A percentile compares a stretch with the other conserved stretches of the same genome.
phyloP scores from a whole-genome alignment of 179 eudicot species.

The Actinidia arguta region DNA sequence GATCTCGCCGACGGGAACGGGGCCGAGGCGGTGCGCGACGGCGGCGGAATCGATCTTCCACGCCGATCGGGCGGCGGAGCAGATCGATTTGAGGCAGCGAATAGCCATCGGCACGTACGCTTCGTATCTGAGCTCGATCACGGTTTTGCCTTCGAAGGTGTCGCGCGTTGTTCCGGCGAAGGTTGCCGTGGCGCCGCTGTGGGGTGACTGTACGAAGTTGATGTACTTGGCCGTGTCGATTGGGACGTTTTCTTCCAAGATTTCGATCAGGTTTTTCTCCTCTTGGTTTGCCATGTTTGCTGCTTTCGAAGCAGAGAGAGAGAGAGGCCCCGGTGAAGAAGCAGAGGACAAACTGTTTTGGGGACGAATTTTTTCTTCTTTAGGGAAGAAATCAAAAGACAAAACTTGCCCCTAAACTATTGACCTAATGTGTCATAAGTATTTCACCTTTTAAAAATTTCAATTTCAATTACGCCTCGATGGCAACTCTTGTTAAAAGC shows the following conservation, averaged over 20 bases:
- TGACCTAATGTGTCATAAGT: too few relatives aligned
- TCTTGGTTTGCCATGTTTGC: constrained; percentile 51
- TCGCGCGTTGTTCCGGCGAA: constrained; percentile 58
- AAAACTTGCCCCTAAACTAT: too few relatives aligned
- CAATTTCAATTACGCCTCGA: too few relatives aligned
- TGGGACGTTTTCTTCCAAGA: constrained; percentile 60
- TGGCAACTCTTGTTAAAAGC: too few relatives aligned
- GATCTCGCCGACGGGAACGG: constrained; percentile 30
- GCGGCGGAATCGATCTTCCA: constrained; percentile 70
- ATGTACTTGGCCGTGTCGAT: constrained; percentile 75
- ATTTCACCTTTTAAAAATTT: too few relatives aligned
- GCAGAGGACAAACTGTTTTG: too few relatives aligned
- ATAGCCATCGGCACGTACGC: constrained; percentile 93
- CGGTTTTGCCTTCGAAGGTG: constrained; percentile 75
- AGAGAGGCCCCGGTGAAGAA: too few relatives aligned
- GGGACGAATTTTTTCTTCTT: too few relatives aligned
- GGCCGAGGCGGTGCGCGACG: constrained; percentile 78
- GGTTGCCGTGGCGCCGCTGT: constrained; percentile 80
- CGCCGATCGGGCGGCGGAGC: constrained; percentile 62
- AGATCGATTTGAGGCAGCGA: constrained; percentile 72
- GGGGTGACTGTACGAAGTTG: constrained; percentile 63
- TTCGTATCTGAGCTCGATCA: constrained; percentile 83
- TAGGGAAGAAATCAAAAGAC: too few relatives aligned
- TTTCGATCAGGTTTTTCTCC: constrained; percentile 62
- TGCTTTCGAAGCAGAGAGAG: too few relatives aligned